Base-by-base conservation (phyloP, 495 filamentous ascomycete genomes). In the Physcia stellaris region DNA sequence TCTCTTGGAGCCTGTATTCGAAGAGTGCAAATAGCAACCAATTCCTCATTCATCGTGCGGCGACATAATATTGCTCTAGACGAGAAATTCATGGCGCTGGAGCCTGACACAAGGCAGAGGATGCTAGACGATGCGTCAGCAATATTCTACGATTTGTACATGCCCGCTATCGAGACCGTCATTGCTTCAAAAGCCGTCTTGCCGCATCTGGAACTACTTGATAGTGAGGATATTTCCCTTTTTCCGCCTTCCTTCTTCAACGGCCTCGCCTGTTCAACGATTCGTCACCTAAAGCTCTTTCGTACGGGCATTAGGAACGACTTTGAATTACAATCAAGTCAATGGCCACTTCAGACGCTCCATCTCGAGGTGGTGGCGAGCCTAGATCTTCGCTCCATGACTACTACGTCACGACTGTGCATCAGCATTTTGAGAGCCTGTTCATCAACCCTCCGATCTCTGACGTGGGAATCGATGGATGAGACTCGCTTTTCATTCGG, bases 181-280 rank as follows among this genome's bases (percentile, higher is more conserved):
- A n/a, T 47, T 12, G 40, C 37, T 23, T 6, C 17, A 9, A 24
- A 12, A 6, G 16, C 11, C 16, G 30, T 23, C 9, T 28, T 47
- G 13, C 44, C 39, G 3, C 27, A 47, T 32, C 26, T 47, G 2
- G 44, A 47, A 24, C 16, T 1, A 6, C 6, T 47, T 12, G 10
- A 32, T 20, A 38, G 38, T 39, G 18, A 22, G 23, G 39, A 42
- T 2, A 24, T 1, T 5, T 17, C 18, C 2, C 11, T 11, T n/a
- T 19, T 41, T 7, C 30, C 11, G 6, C 38, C 11, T 1, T 35
- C 22, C 3, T 46, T 46, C 9, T 41, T 42, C 13, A 7, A 28
- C 15, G 22, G 3, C n/a, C 6, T 35, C 20, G 26, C 15, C 10
- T 16, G 17, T 21, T 35, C 39, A 6, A 13, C 10, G n/a, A 32